Percentiles rank a stretch among this genome's conserved stretches.
Evolutionary conservation across 768 basidiomycete species (phyloP).

Genomic region (Lactifluus volemus): DNA sequence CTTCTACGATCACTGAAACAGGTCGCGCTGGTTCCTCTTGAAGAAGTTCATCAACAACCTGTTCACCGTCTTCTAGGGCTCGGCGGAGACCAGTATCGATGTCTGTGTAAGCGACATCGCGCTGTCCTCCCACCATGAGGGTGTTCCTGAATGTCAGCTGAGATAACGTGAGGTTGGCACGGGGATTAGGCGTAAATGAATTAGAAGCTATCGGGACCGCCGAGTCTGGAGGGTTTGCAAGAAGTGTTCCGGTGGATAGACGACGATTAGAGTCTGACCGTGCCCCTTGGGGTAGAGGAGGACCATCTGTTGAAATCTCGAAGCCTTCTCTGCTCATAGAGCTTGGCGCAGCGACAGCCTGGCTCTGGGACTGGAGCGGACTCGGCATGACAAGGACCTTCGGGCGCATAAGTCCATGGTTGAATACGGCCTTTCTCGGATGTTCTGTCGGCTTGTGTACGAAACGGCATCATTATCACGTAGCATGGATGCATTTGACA

Average conservation of each 20-base stretch:
- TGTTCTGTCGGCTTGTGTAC: slow-evolving; percentile 29
- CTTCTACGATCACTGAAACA: slow-evolving; percentile 24
- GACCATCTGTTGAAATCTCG: slow-evolving; percentile 55
- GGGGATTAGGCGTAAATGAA: slow-evolving; percentile 73
- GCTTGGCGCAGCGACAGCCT: slow-evolving; percentile 28
- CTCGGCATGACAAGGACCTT: slow-evolving; percentile 95
- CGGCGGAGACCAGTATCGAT: slow-evolving; percentile 55
- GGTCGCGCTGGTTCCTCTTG: slow-evolving; percentile 26
- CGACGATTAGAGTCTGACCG: slow-evolving; percentile 46
- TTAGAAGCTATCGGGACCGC: slow-evolving; percentile 43
- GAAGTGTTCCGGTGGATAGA: slow-evolving; percentile 27
- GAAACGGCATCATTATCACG: slow-evolving; percentile 42
- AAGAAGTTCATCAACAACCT: slow-evolving; percentile 43
- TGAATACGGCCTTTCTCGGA: slow-evolving; percentile 53
- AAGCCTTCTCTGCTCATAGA: slow-evolving; percentile 46
- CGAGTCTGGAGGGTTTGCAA: slow-evolving; percentile 25
- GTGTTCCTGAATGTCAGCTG: slow-evolving; percentile 85
- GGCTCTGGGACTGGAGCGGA: slow-evolving; percentile 52
- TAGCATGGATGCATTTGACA: slow-evolving; percentile 56
- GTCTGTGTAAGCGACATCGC: slow-evolving; percentile 53
- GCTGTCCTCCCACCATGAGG: slow-evolving; percentile 57
- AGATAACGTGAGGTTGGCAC: slow-evolving; percentile 60
- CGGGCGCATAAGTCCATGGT: slow-evolving; percentile 77
- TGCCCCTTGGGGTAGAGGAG: slow-evolving; percentile 70
- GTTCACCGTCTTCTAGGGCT: slow-evolving; percentile 72